Evolutionary conservation across 148 eudicot species (phyloP).

Genomic region (Camellia lanceoleosa): DNA sequence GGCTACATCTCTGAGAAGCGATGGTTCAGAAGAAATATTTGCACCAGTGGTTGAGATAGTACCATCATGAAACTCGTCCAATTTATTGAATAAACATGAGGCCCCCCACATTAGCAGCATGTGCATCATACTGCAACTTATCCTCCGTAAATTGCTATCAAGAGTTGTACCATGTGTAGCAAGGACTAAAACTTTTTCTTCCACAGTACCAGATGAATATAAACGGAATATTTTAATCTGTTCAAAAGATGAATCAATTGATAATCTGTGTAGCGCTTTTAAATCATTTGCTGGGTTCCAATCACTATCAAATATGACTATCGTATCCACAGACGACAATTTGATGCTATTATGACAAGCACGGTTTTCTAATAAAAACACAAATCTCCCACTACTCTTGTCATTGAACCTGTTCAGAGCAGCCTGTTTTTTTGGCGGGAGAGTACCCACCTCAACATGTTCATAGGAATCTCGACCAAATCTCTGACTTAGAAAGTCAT

Average conservation of each 20-base stretch:
- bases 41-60: slow-evolving; percentile 15
- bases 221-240: slow-evolving; percentile 70
- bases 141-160: slow-evolving; percentile 30
- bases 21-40: slow-evolving; percentile 27
- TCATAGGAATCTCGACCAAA: slow-evolving; percentile 66
- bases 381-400: slow-evolving; percentile 54
- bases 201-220: slow-evolving; percentile 58
- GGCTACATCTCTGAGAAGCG: slow-evolving; percentile 31
- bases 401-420: slow-evolving; percentile 62
- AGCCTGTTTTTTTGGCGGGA: slow-evolving; percentile 48
- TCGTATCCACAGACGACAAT: slow-evolving; percentile 53
- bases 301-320: slow-evolving; percentile 67
- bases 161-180: slow-evolving; percentile 45
- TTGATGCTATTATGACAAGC: slow-evolving; percentile 54
- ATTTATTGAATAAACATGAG: slow-evolving; percentile 40
- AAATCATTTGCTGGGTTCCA: slow-evolving; percentile 66
- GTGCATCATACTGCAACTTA: slow-evolving; percentile 33
- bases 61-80: slow-evolving; percentile 53
- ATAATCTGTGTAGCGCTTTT: slow-evolving; percentile 52
- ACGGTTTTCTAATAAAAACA: slow-evolving; percentile 64
- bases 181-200: slow-evolving; percentile 61
- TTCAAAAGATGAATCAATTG: slow-evolving; percentile 43
- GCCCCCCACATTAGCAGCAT: slow-evolving; percentile 77
- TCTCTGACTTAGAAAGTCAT: slow-evolving; percentile 57
- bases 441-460: slow-evolving; percentile 47